Base-by-base conservation (phyloP, 257 asterid species). In the Petrea volubilis region DNA sequence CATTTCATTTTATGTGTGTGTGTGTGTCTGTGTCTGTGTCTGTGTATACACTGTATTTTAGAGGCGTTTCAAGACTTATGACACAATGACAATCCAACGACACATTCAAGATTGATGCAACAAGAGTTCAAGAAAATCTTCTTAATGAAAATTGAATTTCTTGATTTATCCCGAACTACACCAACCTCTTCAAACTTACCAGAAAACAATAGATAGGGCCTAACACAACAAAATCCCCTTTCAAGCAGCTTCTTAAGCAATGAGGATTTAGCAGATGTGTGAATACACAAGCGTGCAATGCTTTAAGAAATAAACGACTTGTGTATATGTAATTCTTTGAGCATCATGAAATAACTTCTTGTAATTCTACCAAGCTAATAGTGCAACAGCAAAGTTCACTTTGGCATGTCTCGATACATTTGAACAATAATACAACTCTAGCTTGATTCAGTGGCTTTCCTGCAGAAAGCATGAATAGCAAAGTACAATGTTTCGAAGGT, bases 381-480 rank as follows among this genome's bases (percentile, higher is more conserved):
- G 20, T 61, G 10, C 44, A 44, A 5, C 34, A n/a, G n/a, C n/a
- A n/a, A n/a, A n/a, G n/a, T n/a, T n/a, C n/a, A n/a, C n/a, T n/a
- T n/a, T n/a, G n/a, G n/a, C n/a, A n/a, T n/a, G n/a, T n/a, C n/a
- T n/a, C 7, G 10, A 33, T 17, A 21, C 27, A 18, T 38, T 14
- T 38, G 47, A 4, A 38, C 21, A 21, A 43, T 1, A 18, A 34
- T 34, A 38, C 40, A 36, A 49, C 25, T 15, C 53, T 34, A 31
- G 17, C 55, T 18, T 17, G 10, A 33, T 27, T 21, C 63, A 68
- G 38, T 51, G n/a, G 67, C 29, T 40, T 55, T 33, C 6, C 68
- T 29, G 72, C 67, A 51, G 73, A 8, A 6, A 25, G 63, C 57
- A 24, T 2, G 36, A 51, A 60, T 66, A 59, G 47, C 20, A 52